Evolutionary conservation across 192 early-diverging fungal genomes (phyloP), one percentile per base, ranked within the genome.

Genomic region (Coemansia sp.): DNA sequence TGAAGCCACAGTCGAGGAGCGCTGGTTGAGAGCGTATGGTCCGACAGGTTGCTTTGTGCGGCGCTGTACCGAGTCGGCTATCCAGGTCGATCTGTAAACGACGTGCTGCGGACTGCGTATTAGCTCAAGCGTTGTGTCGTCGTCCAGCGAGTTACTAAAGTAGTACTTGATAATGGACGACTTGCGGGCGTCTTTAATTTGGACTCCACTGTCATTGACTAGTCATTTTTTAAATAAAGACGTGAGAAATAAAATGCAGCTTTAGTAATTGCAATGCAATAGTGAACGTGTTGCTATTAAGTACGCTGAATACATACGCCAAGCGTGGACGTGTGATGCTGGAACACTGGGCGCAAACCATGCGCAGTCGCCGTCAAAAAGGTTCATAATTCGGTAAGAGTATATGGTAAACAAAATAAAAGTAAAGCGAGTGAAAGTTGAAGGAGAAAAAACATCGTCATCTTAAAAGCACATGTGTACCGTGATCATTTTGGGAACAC

Each of bases 271-370:
- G 18, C 8, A 9, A 17, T 17, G 15, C 19, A 7, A n/a, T 5
- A 44, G 8, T 18, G 5, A 14, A 56, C 22, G 9, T 2, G 9
- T 43, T 13, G 33, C 46, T 39, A 21, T 7, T 13, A 0, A n/a
- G 9, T 8, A 10, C 33, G 54, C 12, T 21, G 12, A 6, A 30
- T 49, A 65, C 63, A 13, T 65, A 65, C 55, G 24, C 76, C 76
- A 79, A 5, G 63, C 47, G 45, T 59, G 63, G 21, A 79, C 65
- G 30, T 79, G 76, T 14, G 66, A 18, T 0, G 48, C 30, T 0
- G 76, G 76, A 11, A 79, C 76, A 41, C 60, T 79, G 11, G 71
- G 46, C 22, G 76, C 62, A 42, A 79, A 79, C 76, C 71, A 79
- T 6, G 76, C 76, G 24, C 66, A 46, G 22, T 49, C 41, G 19